Conservation (phyloP, 2,329 filamentous ascomycete species). For the Ophiostoma sp. region DNA sequence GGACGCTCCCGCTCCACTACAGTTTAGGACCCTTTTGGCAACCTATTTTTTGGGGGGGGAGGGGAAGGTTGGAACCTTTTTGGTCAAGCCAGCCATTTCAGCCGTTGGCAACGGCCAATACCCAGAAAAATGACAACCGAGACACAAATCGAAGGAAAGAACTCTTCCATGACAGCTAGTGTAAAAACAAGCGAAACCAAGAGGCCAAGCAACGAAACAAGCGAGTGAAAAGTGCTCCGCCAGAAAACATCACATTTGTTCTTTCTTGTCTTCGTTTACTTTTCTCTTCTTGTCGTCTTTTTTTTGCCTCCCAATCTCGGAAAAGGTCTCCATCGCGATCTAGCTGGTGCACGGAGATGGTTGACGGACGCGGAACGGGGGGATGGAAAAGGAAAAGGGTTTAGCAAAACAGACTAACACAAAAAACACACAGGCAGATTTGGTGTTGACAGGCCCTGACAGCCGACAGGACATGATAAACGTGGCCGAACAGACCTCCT, state of each 20-base stretch:
- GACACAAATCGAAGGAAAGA: conserved; percentile 10
- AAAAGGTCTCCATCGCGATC: neutral
- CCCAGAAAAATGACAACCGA: neutral
- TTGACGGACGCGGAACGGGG: neutral
- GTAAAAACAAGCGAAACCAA: neutral
- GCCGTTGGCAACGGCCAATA: conserved; percentile 2
- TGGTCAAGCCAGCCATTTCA: no score
- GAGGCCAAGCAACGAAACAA: neutral
- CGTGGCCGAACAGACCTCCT: neutral
- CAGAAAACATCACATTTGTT: neutral
- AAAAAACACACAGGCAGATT: neutral
- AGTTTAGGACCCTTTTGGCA: neutral
- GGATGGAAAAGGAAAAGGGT: neutral
- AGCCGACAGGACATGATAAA: neutral
- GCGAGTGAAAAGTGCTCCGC: neutral
- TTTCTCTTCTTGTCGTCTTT: neutral
- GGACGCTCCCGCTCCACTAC: conserved; percentile 20
- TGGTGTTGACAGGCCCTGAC: neutral
- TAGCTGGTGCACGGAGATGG: neutral
- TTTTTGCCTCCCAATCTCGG: neutral
- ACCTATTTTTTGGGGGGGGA: no score
- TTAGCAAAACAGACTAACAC: neutral
- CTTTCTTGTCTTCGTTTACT: neutral
- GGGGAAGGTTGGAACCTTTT: no score
- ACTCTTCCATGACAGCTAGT: neutral